Percentiles rank a stretch among this genome's conserved stretches.
phyloP scores from a whole-genome alignment of 305 asterid species.

The Fraxinus paxiana region DNA sequence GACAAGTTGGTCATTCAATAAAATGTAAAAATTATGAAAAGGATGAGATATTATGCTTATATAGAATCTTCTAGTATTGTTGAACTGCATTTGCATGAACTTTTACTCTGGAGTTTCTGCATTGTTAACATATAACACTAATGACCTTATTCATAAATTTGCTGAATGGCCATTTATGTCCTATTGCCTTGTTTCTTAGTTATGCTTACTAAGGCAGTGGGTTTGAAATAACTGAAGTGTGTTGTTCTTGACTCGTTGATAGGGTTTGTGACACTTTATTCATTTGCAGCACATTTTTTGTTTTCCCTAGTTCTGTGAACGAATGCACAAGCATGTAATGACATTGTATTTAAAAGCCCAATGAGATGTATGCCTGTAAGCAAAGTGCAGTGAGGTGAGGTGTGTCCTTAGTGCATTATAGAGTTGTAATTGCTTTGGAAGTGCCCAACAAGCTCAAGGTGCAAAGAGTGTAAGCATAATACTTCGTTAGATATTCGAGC shows the following conservation, averaged over 20 bases:
- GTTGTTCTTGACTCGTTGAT: background rate
- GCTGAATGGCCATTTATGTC: background rate
- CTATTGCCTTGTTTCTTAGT: slow-evolving; percentile 4
- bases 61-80: background rate
- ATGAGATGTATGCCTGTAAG: background rate
- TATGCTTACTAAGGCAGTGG: background rate
- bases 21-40: background rate
- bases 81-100: background rate
- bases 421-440: background rate
- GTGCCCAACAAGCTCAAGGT: background rate
- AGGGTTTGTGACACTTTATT: background rate
- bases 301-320: background rate
- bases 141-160: background rate
- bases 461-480: background rate
- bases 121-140: background rate
- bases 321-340: slow-evolving; percentile 3
- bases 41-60: background rate
- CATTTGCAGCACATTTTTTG: slow-evolving; percentile 1
- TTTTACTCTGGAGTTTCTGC: background rate
- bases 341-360: background rate
- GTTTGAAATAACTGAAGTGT: background rate
- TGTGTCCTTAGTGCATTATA: background rate
- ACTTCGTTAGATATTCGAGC: background rate
- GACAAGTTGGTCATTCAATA: background rate
- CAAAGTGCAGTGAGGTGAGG: background rate